Percentiles rank a stretch among this genome's conserved stretches.
Evolutionary conservation across 2,329 filamentous ascomycete species (phyloP).

Genomic region (Trichothecium roseum): DNA sequence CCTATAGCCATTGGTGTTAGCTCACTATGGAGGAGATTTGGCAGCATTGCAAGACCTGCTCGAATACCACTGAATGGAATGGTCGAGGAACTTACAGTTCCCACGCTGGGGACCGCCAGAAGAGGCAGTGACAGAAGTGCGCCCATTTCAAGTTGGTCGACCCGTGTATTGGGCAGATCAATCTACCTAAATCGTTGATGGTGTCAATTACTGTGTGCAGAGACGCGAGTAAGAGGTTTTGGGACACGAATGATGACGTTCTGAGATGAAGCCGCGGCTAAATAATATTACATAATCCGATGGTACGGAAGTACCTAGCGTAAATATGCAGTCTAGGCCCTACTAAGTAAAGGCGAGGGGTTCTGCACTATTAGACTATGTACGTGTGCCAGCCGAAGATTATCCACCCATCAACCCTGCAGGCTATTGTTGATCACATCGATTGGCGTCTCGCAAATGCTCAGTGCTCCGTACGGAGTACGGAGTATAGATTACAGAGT

Average conservation of each 20-base stretch:
- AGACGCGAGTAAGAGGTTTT: no score
- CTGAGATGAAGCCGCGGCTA: not conserved
- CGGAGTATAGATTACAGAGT: no score
- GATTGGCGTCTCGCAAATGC: no score
- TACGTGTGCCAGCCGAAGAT: no score
- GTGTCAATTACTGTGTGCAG: not conserved
- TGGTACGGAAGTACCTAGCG: no score
- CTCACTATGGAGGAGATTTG: slow-evolving; percentile 1
- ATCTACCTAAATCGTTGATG: not conserved
- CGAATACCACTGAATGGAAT: not conserved
- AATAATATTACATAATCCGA: not conserved
- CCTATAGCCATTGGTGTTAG: slow-evolving; percentile 29
- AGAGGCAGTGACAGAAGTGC: slow-evolving; percentile 83
- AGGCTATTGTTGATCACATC: no score
- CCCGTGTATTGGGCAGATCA: not conserved
- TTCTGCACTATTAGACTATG: no score
- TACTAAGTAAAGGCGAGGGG: no score
- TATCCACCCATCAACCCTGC: no score
- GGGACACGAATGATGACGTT: not conserved
- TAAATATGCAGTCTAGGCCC: no score
- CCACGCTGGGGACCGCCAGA: slow-evolving; percentile 74
- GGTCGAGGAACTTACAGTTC: slow-evolving; percentile 56
- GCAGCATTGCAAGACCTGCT: slow-evolving; percentile 8
- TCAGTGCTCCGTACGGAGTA: no score
- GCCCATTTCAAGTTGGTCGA: slow-evolving; percentile 52